Base-by-base conservation (phyloP, 2,329 filamentous ascomycete genomes). In the Diplocarpon mali region DNA sequence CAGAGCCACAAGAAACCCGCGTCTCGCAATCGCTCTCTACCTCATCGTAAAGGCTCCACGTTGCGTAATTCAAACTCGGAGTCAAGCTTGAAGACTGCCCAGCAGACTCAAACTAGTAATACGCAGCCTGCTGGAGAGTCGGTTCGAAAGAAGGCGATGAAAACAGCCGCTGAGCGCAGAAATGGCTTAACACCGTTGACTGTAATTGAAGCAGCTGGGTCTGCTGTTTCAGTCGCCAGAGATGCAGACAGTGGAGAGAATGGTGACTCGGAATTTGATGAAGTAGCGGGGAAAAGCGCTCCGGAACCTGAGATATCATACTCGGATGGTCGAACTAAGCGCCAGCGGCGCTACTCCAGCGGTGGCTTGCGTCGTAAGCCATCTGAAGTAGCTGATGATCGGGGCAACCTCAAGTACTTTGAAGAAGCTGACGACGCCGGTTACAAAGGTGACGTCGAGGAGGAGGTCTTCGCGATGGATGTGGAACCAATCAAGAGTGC, bases 361-460 rank as follows among this genome's bases (percentile, higher is more conserved):
- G 86, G 86, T 52, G 88, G 87, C 5, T 72, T 95, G 20, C 78
- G 85, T 30, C 70, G 78, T 47, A 81, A 84, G 57, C 83, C 85
- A 17, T 69, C 75, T 45, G 84, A 87, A 51, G 82, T 94, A 6
- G 74, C 73, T 14, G 75, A 81, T 11, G 71, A 76, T 9, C 72
- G 83, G 42, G 83, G 86, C n/a, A 75, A 85, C 51, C 70, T 95
- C n/a, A 81, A 94, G 61, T 95, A 89, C 55, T 89, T 84, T 57
- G 88, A 94, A 58, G 85, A 93, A 55, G 86, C 90, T 24, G 87
- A 89, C 16, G 90, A 93, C 58, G 79, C 80, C 35, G 85, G 78
- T 2, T 88, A 90, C 63, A 78, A 79, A 53, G 83, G 82, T 49
- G 82, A 85, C 53, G 77, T 78, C 50, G 79, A 83, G 57, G 77